phyloP scores from a whole-genome alignment of 2,329 filamentous ascomycete species.

The Sporothrix dimorphospora region DNA sequence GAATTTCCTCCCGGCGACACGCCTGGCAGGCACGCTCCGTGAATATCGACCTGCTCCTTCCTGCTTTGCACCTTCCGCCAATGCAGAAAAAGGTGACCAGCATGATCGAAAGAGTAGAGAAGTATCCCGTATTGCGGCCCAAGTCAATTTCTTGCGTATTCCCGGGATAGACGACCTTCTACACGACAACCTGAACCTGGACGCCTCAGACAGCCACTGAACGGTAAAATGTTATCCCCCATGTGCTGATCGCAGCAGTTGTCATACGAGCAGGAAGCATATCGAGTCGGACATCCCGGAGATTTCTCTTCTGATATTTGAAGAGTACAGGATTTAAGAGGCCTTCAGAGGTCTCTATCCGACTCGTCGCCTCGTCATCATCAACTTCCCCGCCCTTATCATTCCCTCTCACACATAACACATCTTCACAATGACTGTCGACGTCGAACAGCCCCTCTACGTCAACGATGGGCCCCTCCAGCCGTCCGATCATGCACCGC shows the following conservation, averaged over 20 bases:
- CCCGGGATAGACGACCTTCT: neutral
- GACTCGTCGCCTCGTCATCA: neutral
- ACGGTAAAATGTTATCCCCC: constrained; percentile 2
- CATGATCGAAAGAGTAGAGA: neutral
- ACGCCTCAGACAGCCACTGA: neutral
- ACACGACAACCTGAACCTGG: neutral
- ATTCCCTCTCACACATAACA: too few species aligned
- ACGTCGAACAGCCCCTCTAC: constrained; percentile 22
- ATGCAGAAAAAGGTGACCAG: neutral
- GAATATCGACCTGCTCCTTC: neutral
- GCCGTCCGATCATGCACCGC: constrained; percentile 23
- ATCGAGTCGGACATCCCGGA: neutral
- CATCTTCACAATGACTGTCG: constrained; percentile 7
- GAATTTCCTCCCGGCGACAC: neutral
- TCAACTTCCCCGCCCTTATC: too few species aligned
- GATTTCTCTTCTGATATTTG: neutral
- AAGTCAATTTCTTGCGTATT: neutral
- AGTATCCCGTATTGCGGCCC: neutral
- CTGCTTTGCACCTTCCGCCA: neutral
- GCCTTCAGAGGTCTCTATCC: neutral
- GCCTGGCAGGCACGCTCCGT: neutral
- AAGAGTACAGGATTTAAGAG: neutral
- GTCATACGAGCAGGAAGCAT: constrained; percentile 1
- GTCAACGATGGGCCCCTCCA: constrained; percentile 32
- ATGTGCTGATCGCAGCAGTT: neutral